Base-by-base conservation (phyloP, 352 stramenopile genomes). In the Globisporangium spinosum region DNA sequence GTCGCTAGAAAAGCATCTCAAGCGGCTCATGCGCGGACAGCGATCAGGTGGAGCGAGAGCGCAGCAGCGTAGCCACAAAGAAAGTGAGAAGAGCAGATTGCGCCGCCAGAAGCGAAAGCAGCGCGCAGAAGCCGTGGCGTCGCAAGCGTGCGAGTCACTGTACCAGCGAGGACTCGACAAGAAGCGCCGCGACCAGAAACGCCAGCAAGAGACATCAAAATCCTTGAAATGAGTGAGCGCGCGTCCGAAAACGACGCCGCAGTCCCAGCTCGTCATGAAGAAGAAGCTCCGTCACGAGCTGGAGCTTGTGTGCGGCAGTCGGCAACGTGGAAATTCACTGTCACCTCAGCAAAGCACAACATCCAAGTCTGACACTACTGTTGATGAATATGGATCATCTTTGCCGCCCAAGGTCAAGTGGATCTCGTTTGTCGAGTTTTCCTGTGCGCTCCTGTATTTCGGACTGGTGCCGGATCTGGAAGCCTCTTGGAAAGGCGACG, bases 401-500 rank as follows among this genome's bases (percentile, higher is more conserved):
- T 63, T 10, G 58, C 29, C 22, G 59, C 3, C 0, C 15, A 32
- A 59, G 12, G 27, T 5, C 25, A 58, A 62, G 20, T 27, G 35
- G 40, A 3, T 82, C 51, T 72, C 68, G 23, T 82, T 80, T 58
- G 66, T 89, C 17, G 77, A 86, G 65, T 89, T 89, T 61, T 86
- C 81, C 7, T 89, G 81, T 38, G 77, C 73, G 0, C 45, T 89
- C 2, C 62, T 89, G 10, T 85, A 86, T 49, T 89, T 89, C 32
- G 81, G 81, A 20, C 76, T 89, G 38, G 77, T 86, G 23, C 65
- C 74, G 0, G 71, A 77, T 34, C 62, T 77, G 17, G 75, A 78
- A n/a, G 79, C 77, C 1, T 68, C 65, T 3, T 87, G 72, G 68
- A 61, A 77, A 64, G 61, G 68, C 6, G 66, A 76, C 23, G 6